Evolutionary conservation across 2,329 filamentous ascomycete species (phyloP), one percentile per base, ranked within the genome.

Genomic region (Fusarium camptoceras): DNA sequence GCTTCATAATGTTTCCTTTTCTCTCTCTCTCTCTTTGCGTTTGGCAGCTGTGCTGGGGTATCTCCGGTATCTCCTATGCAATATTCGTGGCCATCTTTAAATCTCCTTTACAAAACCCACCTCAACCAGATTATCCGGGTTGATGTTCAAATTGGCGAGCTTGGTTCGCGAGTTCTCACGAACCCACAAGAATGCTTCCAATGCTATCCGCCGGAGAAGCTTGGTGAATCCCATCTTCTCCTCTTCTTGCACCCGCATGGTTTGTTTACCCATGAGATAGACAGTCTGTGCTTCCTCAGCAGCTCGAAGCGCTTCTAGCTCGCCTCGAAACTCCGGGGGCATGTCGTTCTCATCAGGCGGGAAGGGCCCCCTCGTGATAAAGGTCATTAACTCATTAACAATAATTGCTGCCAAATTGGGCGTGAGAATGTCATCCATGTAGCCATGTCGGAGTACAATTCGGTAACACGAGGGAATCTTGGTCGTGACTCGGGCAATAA

Each of bases 71-170:
- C 60, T 64, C 56, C 53, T 54, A 30, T 48, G 34, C 43, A 55
- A 50, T 27, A 54, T 59, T 31, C 47, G 53, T 51, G 27, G 31
- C 55, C 24, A 6, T 51, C 42, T 54, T 72, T 72, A 89, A 56
- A 91, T 88, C 66, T 91, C 88, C 78, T 91, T 91, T 2, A 91
- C 84, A 75, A 91, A 92, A 0, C 90, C 90, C 20, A 92, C 88
- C 79, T 92, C 90, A 20, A 92, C 86, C 49, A 92, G 76, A 50
- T 85, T 83, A 63, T 91, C 89, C 63, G 86, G 75, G 53, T 77
- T 75, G 39, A 77, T 76, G 42, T 77, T 71, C 61, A 92, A 77
- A 71, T 89, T 89, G 16, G 89, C 87, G 78, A 92, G 86, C 81
- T 92, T 92, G 3, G 87, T 85, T 54, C 89, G 80, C 15, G 87